Base-by-base conservation (phyloP, 164 flowering plant genomes). In the Berberis thunbergii region DNA sequence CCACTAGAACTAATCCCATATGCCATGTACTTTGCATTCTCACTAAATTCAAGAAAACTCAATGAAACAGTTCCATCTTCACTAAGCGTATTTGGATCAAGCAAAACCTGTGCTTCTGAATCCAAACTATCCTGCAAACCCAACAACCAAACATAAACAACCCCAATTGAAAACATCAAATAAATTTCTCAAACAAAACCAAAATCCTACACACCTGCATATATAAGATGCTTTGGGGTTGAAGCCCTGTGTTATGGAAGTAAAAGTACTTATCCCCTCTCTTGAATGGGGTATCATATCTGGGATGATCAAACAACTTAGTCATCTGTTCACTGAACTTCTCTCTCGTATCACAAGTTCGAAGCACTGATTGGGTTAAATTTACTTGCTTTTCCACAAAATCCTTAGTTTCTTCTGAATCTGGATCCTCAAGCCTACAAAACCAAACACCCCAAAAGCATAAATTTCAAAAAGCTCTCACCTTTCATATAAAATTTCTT, bases 21-120 rank as follows among this genome's bases (percentile, higher is more conserved):
- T 0, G 96, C 99, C 75, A 95, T 64, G 75, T 83, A 85, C 75
- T 85, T 88, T 5, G 95, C 97, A 81, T 95, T 96, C 77, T 95
- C 86, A 49, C 99, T 89, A 42, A 91, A 75, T 0, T 78, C 54
- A 62, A 57, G 60, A 0, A 62, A 64, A 65, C 58, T 88, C 79
- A 95, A 69, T 2, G 99, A 71, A 6, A 91, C 95, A 3, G 97
- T 95, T 59, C 99, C 99, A 75, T 95, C 99, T 54, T 91, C 88
- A 74, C 99, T 95, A 6, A 95, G 81, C 8, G 73, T 67, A 75
- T 95, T 95, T 1, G 99, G 99, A 73, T 95, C 99, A 69, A 95
- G 88, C 77, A 95, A 76, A 68, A 89, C 86, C 80, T 89, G 88
- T 6, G 96, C 73, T 67, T 81, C 67, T 49, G 84, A 92, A 66